A percentile compares a stretch with the other conserved stretches of the same genome.
These are phyloP conservation scores for Hanseniaspora mollemarum DNA, from an alignment of 805 yeast species.

Conservation along the genomic window DNA sequence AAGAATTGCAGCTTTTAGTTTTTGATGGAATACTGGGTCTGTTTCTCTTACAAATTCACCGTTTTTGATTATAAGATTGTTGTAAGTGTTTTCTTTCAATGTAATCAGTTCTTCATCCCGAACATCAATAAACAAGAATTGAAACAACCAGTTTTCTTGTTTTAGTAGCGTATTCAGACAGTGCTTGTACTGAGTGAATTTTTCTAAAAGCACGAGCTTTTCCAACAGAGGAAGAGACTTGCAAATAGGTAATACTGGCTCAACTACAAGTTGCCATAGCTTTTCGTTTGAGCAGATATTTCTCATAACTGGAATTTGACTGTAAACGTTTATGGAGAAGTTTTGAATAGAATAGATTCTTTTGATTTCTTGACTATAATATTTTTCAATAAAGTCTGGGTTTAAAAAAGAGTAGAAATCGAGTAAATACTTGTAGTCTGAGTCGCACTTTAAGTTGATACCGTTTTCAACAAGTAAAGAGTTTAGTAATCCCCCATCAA, in stretches of 20 bases:
- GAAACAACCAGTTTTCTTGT: constrained; percentile 15
- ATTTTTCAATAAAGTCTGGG: constrained; percentile 5
- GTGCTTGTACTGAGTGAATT: constrained; percentile 11
- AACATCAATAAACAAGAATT: neutral
- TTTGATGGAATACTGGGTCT: constrained; percentile 4
- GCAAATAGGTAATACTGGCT: constrained; percentile 13
- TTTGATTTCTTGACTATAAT: constrained; percentile 8
- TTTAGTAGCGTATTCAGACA: constrained; percentile 8
- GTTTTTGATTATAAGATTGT: constrained; percentile 8
- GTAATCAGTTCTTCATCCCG: constrained; percentile 4
- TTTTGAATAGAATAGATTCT: neutral
- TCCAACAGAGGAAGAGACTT: constrained; percentile 3
- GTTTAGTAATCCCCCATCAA: constrained; percentile 1
- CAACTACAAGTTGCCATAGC: constrained; percentile 6
- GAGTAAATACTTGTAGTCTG: constrained; percentile 13
- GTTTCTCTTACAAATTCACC: constrained; percentile 14
- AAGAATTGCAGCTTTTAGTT: constrained; percentile 4
- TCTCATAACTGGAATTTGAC: constrained; percentile 7
- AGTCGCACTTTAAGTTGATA: neutral
- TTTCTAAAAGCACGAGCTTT: constrained; percentile 8
- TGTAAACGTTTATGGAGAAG: neutral
- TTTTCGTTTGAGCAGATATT: constrained; percentile 5
- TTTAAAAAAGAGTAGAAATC: constrained; percentile 13
- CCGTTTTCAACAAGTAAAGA: neutral
- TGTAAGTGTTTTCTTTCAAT: constrained; percentile 9